phyloP scores from a whole-genome alignment of 371 early-diverging fungal genomes.

The Dinochytrium kinnereticum region DNA sequence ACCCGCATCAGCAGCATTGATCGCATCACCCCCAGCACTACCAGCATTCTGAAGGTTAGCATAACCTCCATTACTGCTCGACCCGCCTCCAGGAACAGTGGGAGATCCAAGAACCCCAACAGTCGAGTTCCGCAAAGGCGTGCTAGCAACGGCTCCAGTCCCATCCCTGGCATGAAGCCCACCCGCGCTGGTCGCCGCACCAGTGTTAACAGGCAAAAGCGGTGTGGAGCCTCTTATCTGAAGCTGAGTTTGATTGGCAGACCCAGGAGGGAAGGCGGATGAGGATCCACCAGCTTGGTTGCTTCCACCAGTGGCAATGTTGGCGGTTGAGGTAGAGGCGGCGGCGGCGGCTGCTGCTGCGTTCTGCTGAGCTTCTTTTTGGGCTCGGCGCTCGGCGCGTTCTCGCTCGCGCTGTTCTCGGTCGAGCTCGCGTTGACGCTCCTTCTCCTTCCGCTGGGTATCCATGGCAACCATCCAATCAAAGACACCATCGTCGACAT shows the following conservation, averaged over 20 bases:
- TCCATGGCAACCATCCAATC: slow-evolving; percentile 87
- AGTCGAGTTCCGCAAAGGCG: background rate
- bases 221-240: background rate
- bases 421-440: slow-evolving; percentile 45
- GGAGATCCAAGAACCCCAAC: slow-evolving; percentile 2
- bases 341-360: slow-evolving; percentile 11
- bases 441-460: slow-evolving; percentile 48
- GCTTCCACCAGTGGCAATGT: background rate
- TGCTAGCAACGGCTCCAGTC: background rate
- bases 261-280: background rate
- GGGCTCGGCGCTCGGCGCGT: slow-evolving; percentile 12
- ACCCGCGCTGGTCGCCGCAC: slow-evolving; percentile 3
- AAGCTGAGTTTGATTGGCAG: background rate
- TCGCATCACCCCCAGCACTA: background rate
- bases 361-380: slow-evolving; percentile 6
- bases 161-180: background rate
- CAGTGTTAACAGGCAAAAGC: background rate
- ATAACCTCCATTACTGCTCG: too few relatives aligned
- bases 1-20: background rate
- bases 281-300: background rate
- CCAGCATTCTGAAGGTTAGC: background rate
- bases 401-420: slow-evolving; percentile 40
- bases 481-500: slow-evolving; percentile 90
- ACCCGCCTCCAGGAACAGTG: background rate
- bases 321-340: background rate